Evolutionary conservation across 2,329 filamentous ascomycete species (phyloP).

Genomic region (Penicillium sp.): DNA sequence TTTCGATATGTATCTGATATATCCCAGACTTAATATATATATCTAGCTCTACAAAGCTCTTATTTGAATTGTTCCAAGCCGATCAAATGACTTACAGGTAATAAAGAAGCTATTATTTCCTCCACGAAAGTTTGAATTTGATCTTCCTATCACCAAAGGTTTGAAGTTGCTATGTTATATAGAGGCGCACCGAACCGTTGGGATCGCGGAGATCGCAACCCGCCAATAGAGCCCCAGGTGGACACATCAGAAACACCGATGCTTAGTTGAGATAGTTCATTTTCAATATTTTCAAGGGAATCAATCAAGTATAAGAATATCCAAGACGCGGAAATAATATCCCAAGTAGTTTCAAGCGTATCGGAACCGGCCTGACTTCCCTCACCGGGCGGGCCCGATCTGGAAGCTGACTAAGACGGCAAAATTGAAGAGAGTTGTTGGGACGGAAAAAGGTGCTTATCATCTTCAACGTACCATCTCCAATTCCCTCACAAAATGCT

Average conservation of each 20-base stretch:
- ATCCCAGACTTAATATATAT: neutral
- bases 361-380: slow-evolving; percentile 1
- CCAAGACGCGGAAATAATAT: neutral
- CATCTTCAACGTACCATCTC: slow-evolving; percentile 20
- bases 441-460: slow-evolving; percentile 9
- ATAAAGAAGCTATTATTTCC: neutral
- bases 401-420: slow-evolving; percentile 30
- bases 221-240: neutral
- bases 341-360: neutral
- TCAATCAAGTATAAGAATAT: neutral
- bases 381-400: slow-evolving; percentile 34
- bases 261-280: neutral
- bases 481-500: slow-evolving; percentile 58
- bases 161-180: neutral
- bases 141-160: neutral
- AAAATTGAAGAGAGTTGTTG: slow-evolving; percentile 27
- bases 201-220: neutral
- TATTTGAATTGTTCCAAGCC: neutral
- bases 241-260: neutral
- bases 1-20: neutral
- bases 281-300: neutral
- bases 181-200: neutral
- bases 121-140: neutral
- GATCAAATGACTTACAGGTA: neutral
- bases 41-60: neutral